Evolutionary conservation across 73 alveolate genomes (phyloP).

Genomic region (Durusdinium trenchii): DNA sequence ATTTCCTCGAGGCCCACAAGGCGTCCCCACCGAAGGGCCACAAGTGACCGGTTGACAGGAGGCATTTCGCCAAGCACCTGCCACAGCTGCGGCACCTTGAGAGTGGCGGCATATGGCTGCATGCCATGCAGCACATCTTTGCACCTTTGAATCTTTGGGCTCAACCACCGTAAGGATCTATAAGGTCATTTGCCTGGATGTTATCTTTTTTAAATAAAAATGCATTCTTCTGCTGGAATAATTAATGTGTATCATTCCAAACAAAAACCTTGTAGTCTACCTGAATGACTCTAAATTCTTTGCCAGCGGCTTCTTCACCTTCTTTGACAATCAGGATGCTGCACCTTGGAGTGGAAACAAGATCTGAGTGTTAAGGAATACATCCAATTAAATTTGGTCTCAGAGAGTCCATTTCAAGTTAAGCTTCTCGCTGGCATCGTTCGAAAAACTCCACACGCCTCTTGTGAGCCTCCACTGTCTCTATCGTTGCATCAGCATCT

Average conservation of each 20-base stretch:
- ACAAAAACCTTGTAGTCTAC: not conserved
- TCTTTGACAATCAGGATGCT: slow-evolving; percentile 33
- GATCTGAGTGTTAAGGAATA: not conserved
- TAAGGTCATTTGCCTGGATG: no score
- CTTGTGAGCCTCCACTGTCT: slow-evolving; percentile 69
- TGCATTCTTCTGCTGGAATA: not conserved
- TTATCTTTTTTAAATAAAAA: no score
- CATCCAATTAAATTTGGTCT: not conserved
- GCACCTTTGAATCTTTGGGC: no score
- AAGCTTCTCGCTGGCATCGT: slow-evolving; percentile 44
- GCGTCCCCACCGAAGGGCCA: slow-evolving; percentile 38
- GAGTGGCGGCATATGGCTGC: no score
- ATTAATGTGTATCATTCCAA: not conserved
- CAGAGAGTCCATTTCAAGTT: not conserved
- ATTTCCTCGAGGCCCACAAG: not conserved
- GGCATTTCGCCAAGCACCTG: slow-evolving; percentile 40
- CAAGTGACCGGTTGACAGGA: not conserved
- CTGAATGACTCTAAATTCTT: not conserved
- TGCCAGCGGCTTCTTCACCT: slow-evolving; percentile 50
- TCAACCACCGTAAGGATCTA: no score
- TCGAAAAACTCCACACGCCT: slow-evolving; percentile 78
- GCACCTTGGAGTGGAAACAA: slow-evolving; percentile 48
- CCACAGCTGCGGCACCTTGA: slow-evolving; percentile 82
- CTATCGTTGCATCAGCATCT: slow-evolving; percentile 29
- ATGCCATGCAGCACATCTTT: no score